Evolutionary conservation across 1,139 yeast species (phyloP).

Genomic region (Suhomyces coccinellae): DNA sequence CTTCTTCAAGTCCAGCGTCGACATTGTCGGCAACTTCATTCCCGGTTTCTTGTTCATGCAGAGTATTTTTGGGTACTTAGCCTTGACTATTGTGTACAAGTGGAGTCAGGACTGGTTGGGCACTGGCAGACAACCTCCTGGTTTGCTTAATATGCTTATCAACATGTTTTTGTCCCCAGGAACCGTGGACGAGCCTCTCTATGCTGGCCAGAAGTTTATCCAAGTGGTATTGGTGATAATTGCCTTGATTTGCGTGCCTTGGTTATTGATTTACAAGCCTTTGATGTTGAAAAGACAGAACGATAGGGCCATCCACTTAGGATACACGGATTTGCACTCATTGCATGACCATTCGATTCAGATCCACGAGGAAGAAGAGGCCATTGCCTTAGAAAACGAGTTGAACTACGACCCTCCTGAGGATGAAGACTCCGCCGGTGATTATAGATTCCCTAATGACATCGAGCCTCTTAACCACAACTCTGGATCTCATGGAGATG

Average conservation of each 20-base stretch:
- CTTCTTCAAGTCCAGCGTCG: constrained; percentile 73
- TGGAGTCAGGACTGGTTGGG: constrained; percentile 94
- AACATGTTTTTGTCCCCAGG: constrained; percentile 97
- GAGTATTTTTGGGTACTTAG: constrained; percentile 88
- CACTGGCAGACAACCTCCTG: constrained; percentile 79
- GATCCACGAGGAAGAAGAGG: constrained; percentile 35
- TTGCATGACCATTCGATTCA: constrained; percentile 34
- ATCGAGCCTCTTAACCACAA: constrained; percentile 43
- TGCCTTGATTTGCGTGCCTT: constrained; percentile 91
- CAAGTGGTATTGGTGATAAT: constrained; percentile 72
- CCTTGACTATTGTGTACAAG: constrained; percentile 82
- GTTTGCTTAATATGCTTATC: constrained; percentile 89
- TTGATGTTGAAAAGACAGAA: constrained; percentile 47
- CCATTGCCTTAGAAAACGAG: constrained; percentile 27
- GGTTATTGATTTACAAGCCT: constrained; percentile 91
- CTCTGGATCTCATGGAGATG: constrained; percentile 31
- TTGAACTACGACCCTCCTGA: constrained; percentile 16
- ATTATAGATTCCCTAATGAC: constrained; percentile 46
- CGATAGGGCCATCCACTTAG: constrained; percentile 27
- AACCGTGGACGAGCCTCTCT: constrained; percentile 74
- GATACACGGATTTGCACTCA: constrained; percentile 39
- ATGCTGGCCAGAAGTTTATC: constrained; percentile 78
- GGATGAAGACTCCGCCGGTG: constrained; percentile 30
- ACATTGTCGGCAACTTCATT: constrained; percentile 86
- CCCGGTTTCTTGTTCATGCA: constrained; percentile 96